Conservation (phyloP, 1,139 yeast species). For the Casaregolazyma lundiana region DNA sequence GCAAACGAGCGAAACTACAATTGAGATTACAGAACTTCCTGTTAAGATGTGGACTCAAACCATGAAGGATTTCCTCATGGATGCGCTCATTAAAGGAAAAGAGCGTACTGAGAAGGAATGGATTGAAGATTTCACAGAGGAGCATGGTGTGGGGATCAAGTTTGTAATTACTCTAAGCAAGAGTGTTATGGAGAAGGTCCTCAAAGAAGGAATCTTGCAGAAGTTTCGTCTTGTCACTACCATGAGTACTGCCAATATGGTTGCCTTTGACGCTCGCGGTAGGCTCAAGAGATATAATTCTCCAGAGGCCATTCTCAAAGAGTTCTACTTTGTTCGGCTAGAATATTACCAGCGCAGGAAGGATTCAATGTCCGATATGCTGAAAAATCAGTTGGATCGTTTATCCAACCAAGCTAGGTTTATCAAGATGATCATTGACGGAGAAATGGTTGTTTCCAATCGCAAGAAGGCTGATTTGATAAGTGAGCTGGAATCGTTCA, state of each 20-base stretch:
- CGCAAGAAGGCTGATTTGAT: constrained; percentile 64
- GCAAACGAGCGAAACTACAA: constrained; percentile 70
- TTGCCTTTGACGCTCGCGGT: constrained; percentile 91
- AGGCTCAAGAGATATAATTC: constrained; percentile 76
- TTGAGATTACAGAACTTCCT: constrained; percentile 92
- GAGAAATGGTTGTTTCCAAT: constrained; percentile 64
- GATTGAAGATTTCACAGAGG: constrained; percentile 95
- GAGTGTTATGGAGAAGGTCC: constrained; percentile 80
- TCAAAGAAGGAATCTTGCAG: constrained; percentile 70
- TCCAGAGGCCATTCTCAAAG: constrained; percentile 73
- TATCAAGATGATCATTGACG: constrained; percentile 82
- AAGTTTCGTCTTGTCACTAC: constrained; percentile 73
- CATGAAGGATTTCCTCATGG: constrained; percentile 76
- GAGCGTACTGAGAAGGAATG: constrained; percentile 49
- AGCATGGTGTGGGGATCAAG: constrained; percentile 75
- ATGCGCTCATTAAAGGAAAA: constrained; percentile 46
- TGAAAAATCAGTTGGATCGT: constrained; percentile 70
- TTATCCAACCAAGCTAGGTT: constrained; percentile 84
- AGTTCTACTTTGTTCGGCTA: constrained; percentile 79
- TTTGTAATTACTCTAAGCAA: constrained; percentile 70
- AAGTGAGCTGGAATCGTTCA: constrained; percentile 53
- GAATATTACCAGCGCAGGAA: constrained; percentile 90
- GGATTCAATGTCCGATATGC: constrained; percentile 64
- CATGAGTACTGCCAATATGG: constrained; percentile 80
- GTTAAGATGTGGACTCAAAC: constrained; percentile 89